Base-by-base conservation (phyloP, 2,329 filamentous ascomycete species). In the Cladosporium cucumerinum region DNA sequence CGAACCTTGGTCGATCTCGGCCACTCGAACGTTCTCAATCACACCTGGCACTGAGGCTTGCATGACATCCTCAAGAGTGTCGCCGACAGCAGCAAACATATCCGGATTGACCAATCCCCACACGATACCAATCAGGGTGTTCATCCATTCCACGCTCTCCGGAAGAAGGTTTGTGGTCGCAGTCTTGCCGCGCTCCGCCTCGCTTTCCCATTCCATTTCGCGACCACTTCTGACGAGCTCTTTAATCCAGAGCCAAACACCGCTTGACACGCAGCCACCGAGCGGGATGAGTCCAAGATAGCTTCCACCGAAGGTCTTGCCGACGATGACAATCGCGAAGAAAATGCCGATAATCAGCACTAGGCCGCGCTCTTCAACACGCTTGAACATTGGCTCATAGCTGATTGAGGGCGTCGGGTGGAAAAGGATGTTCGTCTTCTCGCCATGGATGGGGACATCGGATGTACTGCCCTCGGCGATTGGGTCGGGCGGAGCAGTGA, bases 41-140 rank as follows among this genome's bases (percentile, higher is more conserved):
- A 98, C 81, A 1, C 90, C 88, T 0, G 95, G 95, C 0, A 97
- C 90, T 0, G 92, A 97, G 23, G 93, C 94, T 76, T 96, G 93
- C 94, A 98, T 98, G 69, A 98, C 91, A 75, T 98, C 94, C 78
- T 95, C 91, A 6, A 95, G 85, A 14, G 91, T 97, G 74, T 98
- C 95, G n/a, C 93, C 93, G 10, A 97, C 86, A 6, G 87, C 86
- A n/a, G 87, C 82, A 76, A 99, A 95, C 90, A 98, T 96, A 51
- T 98, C 94, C 0, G 95, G 94, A 73, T 98, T 96, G 68, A 97
- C 88, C 4, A 98, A 81, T 0, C 92, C 91, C 95, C 95, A 99
- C 51, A 95, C 84, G 49, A 97, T 86, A 1, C 86, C 86, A 4
- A 98, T 78, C 59, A 95, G 86, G 0, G 91, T 93, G 76, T 99